Evolutionary conservation across 2,329 filamentous ascomycete species (phyloP).

Genomic region (Ophiocordyceps camponoti-leonardi): DNA sequence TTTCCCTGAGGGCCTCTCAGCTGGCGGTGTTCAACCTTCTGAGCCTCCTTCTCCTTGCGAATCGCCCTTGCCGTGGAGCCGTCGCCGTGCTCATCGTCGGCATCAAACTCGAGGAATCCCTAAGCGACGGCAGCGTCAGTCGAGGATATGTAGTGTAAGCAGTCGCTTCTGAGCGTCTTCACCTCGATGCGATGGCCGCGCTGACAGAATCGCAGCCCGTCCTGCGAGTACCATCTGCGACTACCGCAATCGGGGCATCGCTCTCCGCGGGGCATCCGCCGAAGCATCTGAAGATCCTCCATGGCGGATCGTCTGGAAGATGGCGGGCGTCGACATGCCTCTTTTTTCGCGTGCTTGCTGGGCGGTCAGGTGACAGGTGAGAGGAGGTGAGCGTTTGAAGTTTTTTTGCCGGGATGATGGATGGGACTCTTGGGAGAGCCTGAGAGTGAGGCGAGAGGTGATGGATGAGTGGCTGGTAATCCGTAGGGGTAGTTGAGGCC

Average conservation of each 20-base stretch:
- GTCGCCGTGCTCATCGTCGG: slow-evolving; percentile 55
- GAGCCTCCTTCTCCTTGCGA: slow-evolving; percentile 39
- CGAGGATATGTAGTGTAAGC: background rate
- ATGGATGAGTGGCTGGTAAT: too few relatives aligned
- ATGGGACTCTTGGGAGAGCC: too few relatives aligned
- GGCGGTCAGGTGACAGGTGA: too few relatives aligned
- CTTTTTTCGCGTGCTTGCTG: too few relatives aligned
- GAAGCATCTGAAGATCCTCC: slow-evolving; percentile 24
- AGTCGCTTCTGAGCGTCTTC: slow-evolving; percentile 1
- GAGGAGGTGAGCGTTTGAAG: too few relatives aligned
- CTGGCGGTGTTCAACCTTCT: too few relatives aligned
- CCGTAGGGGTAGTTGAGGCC: too few relatives aligned
- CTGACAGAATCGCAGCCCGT: slow-evolving; percentile 62
- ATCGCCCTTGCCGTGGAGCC: slow-evolving; percentile 37
- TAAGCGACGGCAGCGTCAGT: slow-evolving; percentile 6
- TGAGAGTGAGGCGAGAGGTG: too few relatives aligned
- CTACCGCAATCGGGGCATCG: slow-evolving; percentile 51
- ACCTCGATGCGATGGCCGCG: slow-evolving; percentile 69
- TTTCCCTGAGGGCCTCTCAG: slow-evolving; percentile 51
- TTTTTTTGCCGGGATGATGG: too few relatives aligned
- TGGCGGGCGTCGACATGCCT: too few relatives aligned
- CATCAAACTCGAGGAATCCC: slow-evolving; percentile 38
- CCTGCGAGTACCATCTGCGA: slow-evolving; percentile 53
- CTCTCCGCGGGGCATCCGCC: slow-evolving; percentile 34
- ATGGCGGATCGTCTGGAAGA: slow-evolving; percentile 11